Evolutionary conservation across 208 protist genomes (phyloP), one percentile per base, ranked within the genome.

Genomic region (Porcisia hertigi): DNA sequence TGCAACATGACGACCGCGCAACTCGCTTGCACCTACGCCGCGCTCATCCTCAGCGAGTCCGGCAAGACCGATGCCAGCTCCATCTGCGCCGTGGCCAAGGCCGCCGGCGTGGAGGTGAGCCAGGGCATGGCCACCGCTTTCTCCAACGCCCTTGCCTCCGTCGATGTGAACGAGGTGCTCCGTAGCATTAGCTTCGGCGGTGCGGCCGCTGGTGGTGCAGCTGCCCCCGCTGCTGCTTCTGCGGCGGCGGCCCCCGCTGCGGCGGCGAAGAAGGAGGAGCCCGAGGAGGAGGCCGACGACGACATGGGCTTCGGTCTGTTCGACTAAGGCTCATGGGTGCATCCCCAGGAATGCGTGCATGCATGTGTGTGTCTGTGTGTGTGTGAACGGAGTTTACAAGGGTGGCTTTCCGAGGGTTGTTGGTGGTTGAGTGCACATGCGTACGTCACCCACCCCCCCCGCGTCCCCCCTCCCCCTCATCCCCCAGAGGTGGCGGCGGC

Each of bases 21-120:
- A 85, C 93, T 98, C 67, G 97, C 97, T n/a, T 98, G 97, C 91
- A 91, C 91, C 30, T 98, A 98, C 91, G 92, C 97, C 80, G 90
- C 96, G 70, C 88, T 99, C 67, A 94, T 98, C 84, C 93, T 99
- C 54, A 88, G 89, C 80, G 97, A 98, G 84, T 91, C 89, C 77
- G 92, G 93, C 73, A 92, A 92, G 84, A 84, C 86, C 82, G 95
- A 97, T 62, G 92, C 88, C 45, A 76, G 64, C 60, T 85, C 74
- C 69, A 80, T 97, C 73, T 63, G 73, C 59, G 84, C 85, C 25
- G 88, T 97, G 65, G 84, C 89, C 69, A 91, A 92, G 87, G 92
- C 92, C 72, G 92, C 89, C 14, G 91, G 91, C 52, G 82, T 95
- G 49, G 76, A 89, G 57, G 88, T 97, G 65, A 93, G 85, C 88